A percentile compares a stretch with the other conserved stretches of the same genome.
Conservation (phyloP, 2,329 filamentous ascomycete species). For the Diplodia scrobiculata region DNA sequence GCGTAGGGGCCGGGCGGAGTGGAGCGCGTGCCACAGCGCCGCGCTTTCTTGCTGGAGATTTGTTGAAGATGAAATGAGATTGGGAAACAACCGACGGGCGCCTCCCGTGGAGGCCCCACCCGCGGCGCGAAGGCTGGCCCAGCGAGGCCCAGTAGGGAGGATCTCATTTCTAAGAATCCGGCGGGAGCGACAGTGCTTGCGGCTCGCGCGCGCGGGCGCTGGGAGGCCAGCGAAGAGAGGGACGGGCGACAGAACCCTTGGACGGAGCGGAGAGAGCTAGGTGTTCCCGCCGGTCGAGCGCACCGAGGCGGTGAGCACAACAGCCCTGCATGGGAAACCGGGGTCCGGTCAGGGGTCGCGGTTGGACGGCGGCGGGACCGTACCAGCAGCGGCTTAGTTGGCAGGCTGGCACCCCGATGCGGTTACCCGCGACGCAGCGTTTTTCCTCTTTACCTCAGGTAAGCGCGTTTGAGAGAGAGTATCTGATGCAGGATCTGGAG, state of each 20-base stretch:
- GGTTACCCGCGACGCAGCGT: slow-evolving; percentile 2
- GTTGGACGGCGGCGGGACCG: slow-evolving; percentile 19
- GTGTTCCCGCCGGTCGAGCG: not conserved
- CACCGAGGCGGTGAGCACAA: slow-evolving; percentile 11
- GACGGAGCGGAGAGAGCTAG: not conserved
- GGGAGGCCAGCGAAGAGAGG: not conserved
- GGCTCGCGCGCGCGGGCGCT: not conserved
- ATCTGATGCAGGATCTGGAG: slow-evolving; percentile 5
- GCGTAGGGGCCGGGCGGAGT: not conserved
- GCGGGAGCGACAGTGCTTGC: not conserved
- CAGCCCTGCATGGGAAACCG: not conserved
- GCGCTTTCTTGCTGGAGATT: slow-evolving; percentile 4
- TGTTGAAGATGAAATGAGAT: slow-evolving; percentile 10
- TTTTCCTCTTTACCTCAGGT: slow-evolving; percentile 1
- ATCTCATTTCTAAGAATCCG: slow-evolving; percentile 9
- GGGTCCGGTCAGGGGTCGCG: slow-evolving; percentile 15
- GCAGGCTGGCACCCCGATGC: not conserved
- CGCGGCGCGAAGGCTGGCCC: not conserved
- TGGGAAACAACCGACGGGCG: slow-evolving; percentile 2
- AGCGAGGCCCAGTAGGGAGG: slow-evolving; percentile 13
- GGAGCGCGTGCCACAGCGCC: not conserved
- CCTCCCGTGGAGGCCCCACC: slow-evolving; percentile 4
- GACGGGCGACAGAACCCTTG: not conserved
- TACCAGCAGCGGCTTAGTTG: not conserved
- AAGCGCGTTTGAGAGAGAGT: slow-evolving; percentile 22